Percentiles rank a stretch among this genome's conserved stretches.
phyloP scores from a whole-genome alignment of 768 basidiomycete genomes.

The Serendipita sp. region DNA sequence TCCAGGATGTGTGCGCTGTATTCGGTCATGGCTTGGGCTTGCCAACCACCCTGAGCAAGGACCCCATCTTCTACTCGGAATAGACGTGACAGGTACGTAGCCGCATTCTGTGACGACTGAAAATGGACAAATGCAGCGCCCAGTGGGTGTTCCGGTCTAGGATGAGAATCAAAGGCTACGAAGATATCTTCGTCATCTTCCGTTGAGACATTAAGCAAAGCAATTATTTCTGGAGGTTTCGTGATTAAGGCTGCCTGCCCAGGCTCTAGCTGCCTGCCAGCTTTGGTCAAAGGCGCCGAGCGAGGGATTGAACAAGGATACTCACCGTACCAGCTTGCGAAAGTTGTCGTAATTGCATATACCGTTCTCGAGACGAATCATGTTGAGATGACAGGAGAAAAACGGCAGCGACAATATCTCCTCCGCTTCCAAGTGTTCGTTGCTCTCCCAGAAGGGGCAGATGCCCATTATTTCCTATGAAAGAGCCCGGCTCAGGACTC shows the following conservation, averaged over 20 bases:
- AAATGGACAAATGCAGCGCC: conserved; percentile 45
- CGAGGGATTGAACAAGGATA: not conserved
- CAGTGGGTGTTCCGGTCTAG: conserved; percentile 33
- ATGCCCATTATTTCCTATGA: conserved; percentile 40
- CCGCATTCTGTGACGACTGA: not conserved
- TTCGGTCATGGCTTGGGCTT: conserved; percentile 39
- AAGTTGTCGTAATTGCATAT: conserved; percentile 6
- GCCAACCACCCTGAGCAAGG: not conserved
- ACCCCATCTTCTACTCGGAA: conserved; percentile 8
- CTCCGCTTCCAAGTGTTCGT: conserved; percentile 40
- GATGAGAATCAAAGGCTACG: conserved; percentile 53
- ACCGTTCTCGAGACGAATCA: conserved; percentile 8
- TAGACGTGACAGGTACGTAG: conserved; percentile 9
- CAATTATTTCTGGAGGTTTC: conserved; percentile 53
- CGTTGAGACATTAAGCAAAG: conserved; percentile 28
- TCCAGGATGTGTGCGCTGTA: conserved; percentile 37
- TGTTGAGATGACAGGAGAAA: conserved; percentile 28
- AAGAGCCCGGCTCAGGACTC: not conserved
- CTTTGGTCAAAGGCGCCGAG: too few species aligned
- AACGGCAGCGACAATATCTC: conserved; percentile 34
- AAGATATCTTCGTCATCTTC: conserved; percentile 22
- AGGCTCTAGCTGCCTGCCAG: too few species aligned
- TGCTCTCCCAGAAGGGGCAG: conserved; percentile 38
- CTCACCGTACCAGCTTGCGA: not conserved
- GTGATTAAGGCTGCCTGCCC: conserved; percentile 36